Base-by-base conservation (phyloP, 192 early-diverging fungal species). In the Coemansia nantahalensis region DNA sequence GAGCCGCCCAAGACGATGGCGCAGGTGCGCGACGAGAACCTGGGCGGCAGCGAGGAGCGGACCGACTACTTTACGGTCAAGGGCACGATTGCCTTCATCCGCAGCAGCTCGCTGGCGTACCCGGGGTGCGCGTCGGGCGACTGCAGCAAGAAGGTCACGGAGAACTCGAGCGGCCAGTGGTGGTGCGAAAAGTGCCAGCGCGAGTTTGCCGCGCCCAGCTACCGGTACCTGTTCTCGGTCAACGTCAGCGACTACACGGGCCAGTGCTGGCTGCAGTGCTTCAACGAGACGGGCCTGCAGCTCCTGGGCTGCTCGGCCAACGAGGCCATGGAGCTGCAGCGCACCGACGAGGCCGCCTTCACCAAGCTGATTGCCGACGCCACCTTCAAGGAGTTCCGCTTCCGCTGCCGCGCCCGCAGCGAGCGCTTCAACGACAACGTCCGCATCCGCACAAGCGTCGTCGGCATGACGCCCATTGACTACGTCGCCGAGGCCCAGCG, bases 101-200 rank as follows among this genome's bases (percentile, higher is more conserved):
- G 82, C 45, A 63, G 67, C 31, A 83, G 86, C 16, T 84, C 65
- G 14, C 41, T 85, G 43, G 78, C 68, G 30, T 99, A 99, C 51
- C 88, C 97, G 14, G 90, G 87, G 8, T 99, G 97, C 64, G 88
- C 86, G 9, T 73, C 64, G 1, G 64, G 71, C 0, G 75, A 68
- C 23, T 99, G 96, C 75, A 89, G 82, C 68, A 98, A 97, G 66
- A 99, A 97, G 81, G 83, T 95, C 21, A 79, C 58, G 4, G 82
- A 90, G 35, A 82, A 85, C 35, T 36, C 28, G 22, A 62, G 54
- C 9, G 72, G 68, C 37, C 71, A 76, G 23, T 99, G 94, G 94
- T 57, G 90, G 44, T 99, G 97, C 61, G 95, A 95, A 48, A 94
- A 92, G 59, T 96, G 93, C 63, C 68, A 88, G 49, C 79, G 79